Conservation (phyloP, 2,329 filamentous ascomycete genomes). For the Ophiocordyceps camponoti-floridani region DNA sequence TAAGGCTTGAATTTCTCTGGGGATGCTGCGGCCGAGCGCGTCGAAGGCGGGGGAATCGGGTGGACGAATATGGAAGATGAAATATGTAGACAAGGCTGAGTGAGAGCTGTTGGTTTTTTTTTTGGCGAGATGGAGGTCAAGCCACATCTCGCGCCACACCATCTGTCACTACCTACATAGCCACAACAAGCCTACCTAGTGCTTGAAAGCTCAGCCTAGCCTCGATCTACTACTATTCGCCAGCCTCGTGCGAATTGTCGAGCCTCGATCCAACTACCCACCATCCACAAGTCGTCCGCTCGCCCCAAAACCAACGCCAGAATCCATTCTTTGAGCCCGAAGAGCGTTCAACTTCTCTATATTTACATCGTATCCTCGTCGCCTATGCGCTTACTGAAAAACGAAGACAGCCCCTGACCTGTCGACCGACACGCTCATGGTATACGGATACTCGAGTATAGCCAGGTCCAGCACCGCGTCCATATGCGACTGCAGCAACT, state of each 20-base stretch:
- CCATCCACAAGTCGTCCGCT: too few relatives aligned
- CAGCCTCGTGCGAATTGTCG: too few relatives aligned
- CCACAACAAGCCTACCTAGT: too few relatives aligned
- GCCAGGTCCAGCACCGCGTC: constrained; percentile 79
- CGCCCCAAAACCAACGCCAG: too few relatives aligned
- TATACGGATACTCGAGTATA: constrained; percentile 76
- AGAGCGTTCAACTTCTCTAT: too few relatives aligned
- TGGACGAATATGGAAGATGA: not conserved
- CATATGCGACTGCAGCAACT: constrained; percentile 68
- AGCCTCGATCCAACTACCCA: too few relatives aligned
- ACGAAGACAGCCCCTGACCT: constrained; percentile 79
- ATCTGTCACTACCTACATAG: too few relatives aligned
- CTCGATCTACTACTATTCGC: not conserved
- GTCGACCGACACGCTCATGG: constrained; percentile 85
- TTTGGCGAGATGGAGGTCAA: not conserved
- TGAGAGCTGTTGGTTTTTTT: not conserved
- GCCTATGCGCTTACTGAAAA: constrained; percentile 27
- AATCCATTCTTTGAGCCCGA: too few relatives aligned
- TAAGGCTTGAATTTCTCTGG: not conserved
- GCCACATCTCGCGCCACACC: not conserved
- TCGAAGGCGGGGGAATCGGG: not conserved
- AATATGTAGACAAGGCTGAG: not conserved
- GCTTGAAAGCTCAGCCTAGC: not conserved
- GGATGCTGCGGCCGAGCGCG: not conserved
- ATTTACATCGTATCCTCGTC: too few relatives aligned